Percentiles rank a stretch among this genome's conserved stretches.
Evolutionary conservation across 75 land plant genomes (phyloP).

Genomic region (Pinus taeda): DNA sequence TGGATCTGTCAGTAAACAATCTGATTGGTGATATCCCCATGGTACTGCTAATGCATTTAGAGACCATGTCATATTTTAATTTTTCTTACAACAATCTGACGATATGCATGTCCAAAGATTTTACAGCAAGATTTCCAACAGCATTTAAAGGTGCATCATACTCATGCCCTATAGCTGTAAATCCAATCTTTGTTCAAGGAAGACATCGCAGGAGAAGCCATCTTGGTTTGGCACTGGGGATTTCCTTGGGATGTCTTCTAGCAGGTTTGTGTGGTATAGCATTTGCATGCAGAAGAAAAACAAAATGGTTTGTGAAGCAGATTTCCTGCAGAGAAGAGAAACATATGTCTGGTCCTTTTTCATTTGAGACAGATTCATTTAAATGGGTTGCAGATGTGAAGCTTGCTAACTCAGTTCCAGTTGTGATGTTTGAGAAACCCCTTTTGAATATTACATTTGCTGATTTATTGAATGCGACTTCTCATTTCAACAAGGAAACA

Average conservation of each 20-base stretch:
- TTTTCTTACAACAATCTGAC: conserved; percentile 64
- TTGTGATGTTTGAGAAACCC: conserved; percentile 82
- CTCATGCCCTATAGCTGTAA: conserved; percentile 51
- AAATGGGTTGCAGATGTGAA: conserved; percentile 75
- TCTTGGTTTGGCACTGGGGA: conserved; percentile 34
- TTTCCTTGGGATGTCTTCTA: conserved; percentile 32
- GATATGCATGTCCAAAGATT: conserved; percentile 35
- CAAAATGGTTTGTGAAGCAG: conserved; percentile 34
- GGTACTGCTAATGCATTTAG: conserved; percentile 17
- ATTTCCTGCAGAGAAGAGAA: conserved; percentile 36
- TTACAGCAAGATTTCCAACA: conserved; percentile 15
- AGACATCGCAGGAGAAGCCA: conserved; percentile 11
- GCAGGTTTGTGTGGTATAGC: conserved; percentile 27
- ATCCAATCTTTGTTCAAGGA: conserved; percentile 13
- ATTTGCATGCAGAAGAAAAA: conserved; percentile 1
- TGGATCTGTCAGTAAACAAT: conserved; percentile 65
- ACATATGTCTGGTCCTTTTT: conserved; percentile 54
- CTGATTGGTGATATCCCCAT: conserved; percentile 58
- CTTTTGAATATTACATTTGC: conserved; percentile 79
- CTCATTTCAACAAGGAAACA: conserved; percentile 61
- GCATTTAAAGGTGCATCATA: conserved; percentile 30
- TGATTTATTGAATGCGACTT: conserved; percentile 69
- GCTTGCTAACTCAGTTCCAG: conserved; percentile 58
- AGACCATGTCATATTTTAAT: conserved; percentile 43
- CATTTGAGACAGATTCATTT: conserved; percentile 68